Base-by-base conservation (phyloP, 1,284 basidiomycete genomes). In the Moesziomyces sp. region DNA sequence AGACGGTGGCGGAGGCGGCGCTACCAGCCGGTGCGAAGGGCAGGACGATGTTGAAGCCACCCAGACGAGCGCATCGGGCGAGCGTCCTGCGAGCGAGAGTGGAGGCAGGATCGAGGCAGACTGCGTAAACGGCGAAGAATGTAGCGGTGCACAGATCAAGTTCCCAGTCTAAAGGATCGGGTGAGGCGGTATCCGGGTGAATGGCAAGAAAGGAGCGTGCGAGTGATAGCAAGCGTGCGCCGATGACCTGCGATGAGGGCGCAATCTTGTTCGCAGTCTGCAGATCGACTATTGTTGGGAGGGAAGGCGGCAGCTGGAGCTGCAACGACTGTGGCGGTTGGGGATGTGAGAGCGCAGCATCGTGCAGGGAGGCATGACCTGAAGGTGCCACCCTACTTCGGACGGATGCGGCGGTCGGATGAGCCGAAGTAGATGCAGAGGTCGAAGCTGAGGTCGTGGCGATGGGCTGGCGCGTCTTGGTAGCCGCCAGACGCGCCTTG, bases 1-100 rank as follows among this genome's bases (percentile, higher is more conserved):
- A 55, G 18, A 62, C 56, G 21, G 48, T 51, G 16, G 69, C 55
- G 1, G 64, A 58, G 0, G 65, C 69, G 10, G 75, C 63, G 10
- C 71, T 65, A 21, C 68, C 73, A 16, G 80, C 78, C 19, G 79
- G 76, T 4, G 67, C 58, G 43, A 81, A 79, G 11, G 80, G 80
- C 9, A 81, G 77, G 26, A 80, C 59, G 11, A 72, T 63, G 56
- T 70, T 66, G 53, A 74, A 63, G 42, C 78, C 80, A 18, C 78
- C 80, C 7, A 74, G 72, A 33, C 77, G 65, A 43, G 72, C 69
- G 59, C 80, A 81, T 46, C 66, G 57, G 14, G 78, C 78, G 9
- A 79, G 43, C 0, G 73, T 54, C 28, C 74, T 61, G 42, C 80
- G 72, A 33, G 78, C 77, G 6, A 49, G 38, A 47, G 70, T 64